Base-by-base conservation (phyloP, 176 grass and related monocot species). In the Eragrostis nindensis region DNA sequence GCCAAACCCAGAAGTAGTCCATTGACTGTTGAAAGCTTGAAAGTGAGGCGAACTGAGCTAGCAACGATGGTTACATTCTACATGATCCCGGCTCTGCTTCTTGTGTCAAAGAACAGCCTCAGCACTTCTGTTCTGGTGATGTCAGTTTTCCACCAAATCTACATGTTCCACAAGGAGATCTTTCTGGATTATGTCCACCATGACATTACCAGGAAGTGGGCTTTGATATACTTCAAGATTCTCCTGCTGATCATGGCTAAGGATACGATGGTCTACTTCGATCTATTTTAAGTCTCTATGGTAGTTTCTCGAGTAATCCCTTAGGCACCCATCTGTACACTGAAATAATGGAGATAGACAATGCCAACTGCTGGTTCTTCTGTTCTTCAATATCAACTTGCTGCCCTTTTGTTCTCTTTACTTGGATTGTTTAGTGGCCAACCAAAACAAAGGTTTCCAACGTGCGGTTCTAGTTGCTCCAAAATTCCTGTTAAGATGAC, bases 131-230 rank as follows among this genome's bases (percentile, higher is more conserved):
- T 92, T 19, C 53, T 94, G 15, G 81, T 94, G 15, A 42, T 88
- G 38, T 86, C 87, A 49, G 86, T 91, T 36, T 97, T 90, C 83
- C 89, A 89, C 77, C 95, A 94, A 78, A 43, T 94, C 22, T 94
- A 97, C 72, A 93, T 91, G 77, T 97, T 97, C 73, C 86, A 90
- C 83, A 97, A 94, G 85, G 91, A 97, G 87, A 97, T 97, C 29
- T 53, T 97, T 49, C 86, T 97, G 40, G 94, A 97, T 56, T 97
- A 94, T 8, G 83, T 92, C 77, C 92, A 94, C 59, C 89, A 94
- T 26, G 89, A 94, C 13, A 85, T 97, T 21, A 94, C 94, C 59
- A 87, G 82, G 83, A 90, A 78, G 89, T 97, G 94, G 92, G 85
- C 83, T 32, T 82, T 98, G 52, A 89, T 98, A 22, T 98, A 98